Base-by-base conservation (phyloP, 345 rosid species). In the Sonneratia caseolaris region DNA sequence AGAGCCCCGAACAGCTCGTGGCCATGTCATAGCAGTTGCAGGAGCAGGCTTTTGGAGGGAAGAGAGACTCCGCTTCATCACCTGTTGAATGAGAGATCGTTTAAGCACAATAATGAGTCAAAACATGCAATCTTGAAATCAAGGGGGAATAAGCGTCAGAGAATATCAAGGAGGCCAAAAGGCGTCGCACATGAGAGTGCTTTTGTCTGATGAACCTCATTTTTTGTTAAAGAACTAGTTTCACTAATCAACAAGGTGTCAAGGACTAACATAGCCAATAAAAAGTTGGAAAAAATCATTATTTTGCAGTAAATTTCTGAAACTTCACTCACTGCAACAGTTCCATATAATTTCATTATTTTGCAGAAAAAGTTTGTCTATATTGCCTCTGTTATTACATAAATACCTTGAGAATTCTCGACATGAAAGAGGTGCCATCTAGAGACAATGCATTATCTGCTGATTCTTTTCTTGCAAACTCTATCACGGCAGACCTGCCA, bases 361-460 rank as follows among this genome's bases (percentile, higher is more conserved):
- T 21, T 59, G 35, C 38, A 22, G 36, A 35, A 65, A 65, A 42
- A 36, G 15, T 1, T 65, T 15, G 7, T 4, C 24, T 18, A 15
- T 62, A 40, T 32, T 51, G 14, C 37, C 37, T 56, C 42, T 7
- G 40, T 24, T 75, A 47, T 22, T 35, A 12, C 65, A 73, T 53
- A 27, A 49, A 64, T 84, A 95, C 99, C 97, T 92, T 92, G 73
- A 95, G 84, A 77, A 89, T 86, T 70, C 99, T 86, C 55, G 98
- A 90, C 99, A 95, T 85, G 74, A 92, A 95, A 16, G 97, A 86
- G 70, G 96, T 86, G 53, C 98, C 94, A 57, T 92, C 89, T 66
- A 94, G 83, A 72, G 96, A 80, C 67, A 89, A 75, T 51, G 98
- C 97, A 81, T 77, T 86, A 64, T 90, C 99, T 61, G 99, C 98